Conservation (phyloP, 2,329 filamentous ascomycete species). For the Alternaria longipes region DNA sequence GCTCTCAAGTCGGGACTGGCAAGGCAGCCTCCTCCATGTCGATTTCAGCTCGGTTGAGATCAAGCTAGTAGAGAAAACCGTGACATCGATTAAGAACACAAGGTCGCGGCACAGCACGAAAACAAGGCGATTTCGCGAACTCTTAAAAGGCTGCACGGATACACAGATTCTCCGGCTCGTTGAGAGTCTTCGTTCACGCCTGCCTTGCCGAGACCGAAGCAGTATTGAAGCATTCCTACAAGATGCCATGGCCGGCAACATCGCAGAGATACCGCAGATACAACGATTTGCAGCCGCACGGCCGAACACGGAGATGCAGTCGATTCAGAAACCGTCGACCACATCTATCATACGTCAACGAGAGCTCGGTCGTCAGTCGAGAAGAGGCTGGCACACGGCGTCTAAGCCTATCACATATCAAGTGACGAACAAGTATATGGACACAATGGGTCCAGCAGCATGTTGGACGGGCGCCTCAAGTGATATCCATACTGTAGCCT, state of each 20-base stretch:
- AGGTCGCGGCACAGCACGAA: conserved; percentile 22
- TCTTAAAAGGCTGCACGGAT: conserved; percentile 33
- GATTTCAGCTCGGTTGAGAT: conserved; percentile 45
- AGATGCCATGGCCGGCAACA: conserved; percentile 37
- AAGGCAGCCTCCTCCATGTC: conserved; percentile 43
- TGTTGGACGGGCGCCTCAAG: conserved; percentile 67
- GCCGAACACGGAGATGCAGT: conserved; percentile 23
- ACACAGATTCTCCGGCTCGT: conserved; percentile 32
- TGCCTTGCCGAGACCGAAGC: conserved; percentile 26
- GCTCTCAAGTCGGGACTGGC: conserved; percentile 35
- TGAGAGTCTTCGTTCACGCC: conserved; percentile 21
- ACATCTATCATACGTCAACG: conserved; percentile 41
- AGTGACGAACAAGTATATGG: conserved; percentile 42
- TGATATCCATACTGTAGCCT: conserved; percentile 65
- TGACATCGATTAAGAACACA: conserved; percentile 17
- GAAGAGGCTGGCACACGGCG: conserved; percentile 38
- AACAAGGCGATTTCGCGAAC: conserved; percentile 33
- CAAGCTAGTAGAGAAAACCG: conserved; percentile 26
- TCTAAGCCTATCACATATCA: conserved; percentile 34
- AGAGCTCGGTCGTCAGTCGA: conserved; percentile 43
- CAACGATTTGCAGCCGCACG: conserved; percentile 39
- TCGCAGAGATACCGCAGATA: conserved; percentile 33
- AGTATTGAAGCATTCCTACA: conserved; percentile 45
- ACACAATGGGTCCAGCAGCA: conserved; percentile 55
- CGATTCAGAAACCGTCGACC: conserved; percentile 26